phyloP scores from a whole-genome alignment of 2,329 filamentous ascomycete species.

The Corinectria fuckeliana region DNA sequence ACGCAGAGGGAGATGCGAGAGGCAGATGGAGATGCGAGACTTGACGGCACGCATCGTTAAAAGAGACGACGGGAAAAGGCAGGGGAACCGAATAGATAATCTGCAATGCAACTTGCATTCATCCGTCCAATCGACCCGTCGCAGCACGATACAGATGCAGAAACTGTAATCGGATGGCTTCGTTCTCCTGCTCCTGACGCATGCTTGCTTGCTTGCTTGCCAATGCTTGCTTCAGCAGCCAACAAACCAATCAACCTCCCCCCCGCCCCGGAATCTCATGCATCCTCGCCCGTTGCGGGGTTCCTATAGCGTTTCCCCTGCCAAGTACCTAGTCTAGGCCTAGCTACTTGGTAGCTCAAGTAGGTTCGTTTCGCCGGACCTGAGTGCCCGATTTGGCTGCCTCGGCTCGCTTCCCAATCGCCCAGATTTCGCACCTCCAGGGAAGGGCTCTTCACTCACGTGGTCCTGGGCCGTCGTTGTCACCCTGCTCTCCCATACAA shows the following conservation, averaged over 20 bases:
- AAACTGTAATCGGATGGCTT: neutral
- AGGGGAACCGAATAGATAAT: neutral
- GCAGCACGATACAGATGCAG: neutral
- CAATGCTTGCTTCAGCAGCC: neutral
- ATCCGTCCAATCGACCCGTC: neutral
- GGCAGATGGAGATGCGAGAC: neutral
- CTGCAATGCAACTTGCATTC: neutral
- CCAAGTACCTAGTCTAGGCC: too few species aligned
- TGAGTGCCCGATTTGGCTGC: constrained; percentile 23
- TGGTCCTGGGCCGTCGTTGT: constrained; percentile 15
- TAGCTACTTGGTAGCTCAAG: too few species aligned
- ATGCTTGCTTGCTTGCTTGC: neutral
- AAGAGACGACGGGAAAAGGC: neutral
- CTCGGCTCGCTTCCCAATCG: constrained; percentile 21
- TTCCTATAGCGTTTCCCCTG: neutral
- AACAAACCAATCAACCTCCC: neutral
- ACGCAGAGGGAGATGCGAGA: neutral
- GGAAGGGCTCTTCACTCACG: constrained; percentile 23
- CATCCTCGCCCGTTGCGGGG: constrained; percentile 17
- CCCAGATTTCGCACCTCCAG: neutral
- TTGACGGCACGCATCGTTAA: too few species aligned
- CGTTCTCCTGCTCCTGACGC: neutral
- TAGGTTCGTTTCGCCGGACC: constrained; percentile 23
- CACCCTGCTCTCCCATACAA: neutral
- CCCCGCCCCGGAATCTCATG: neutral